Conservation (phyloP, 2,329 filamentous ascomycete species). For the Talaromyces sp. region DNA sequence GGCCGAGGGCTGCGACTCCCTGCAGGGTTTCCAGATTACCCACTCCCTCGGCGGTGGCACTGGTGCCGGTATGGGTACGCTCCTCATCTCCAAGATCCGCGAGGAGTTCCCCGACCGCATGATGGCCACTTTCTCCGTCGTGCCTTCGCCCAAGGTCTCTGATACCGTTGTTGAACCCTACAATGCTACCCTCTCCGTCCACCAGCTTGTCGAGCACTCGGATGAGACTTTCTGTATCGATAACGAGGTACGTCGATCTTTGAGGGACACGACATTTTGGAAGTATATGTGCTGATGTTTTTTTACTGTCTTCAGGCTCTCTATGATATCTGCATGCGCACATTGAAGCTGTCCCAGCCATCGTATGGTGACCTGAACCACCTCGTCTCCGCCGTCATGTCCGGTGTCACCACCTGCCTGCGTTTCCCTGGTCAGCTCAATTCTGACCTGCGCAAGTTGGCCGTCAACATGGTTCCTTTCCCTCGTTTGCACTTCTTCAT, state of each 20-base stretch:
- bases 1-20: slow-evolving; percentile 98
- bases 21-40: slow-evolving; percentile 99
- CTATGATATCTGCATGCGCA: slow-evolving; percentile 99
- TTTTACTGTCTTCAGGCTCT: slow-evolving; percentile 58
- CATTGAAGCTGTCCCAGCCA: slow-evolving; percentile 96
- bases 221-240: slow-evolving; percentile 99
- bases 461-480: slow-evolving; percentile 99
- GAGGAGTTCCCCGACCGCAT: slow-evolving; percentile 99
- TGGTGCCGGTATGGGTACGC: slow-evolving; percentile 99
- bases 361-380: slow-evolving; percentile 99
- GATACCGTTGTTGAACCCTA: slow-evolving; percentile 99
- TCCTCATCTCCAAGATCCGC: slow-evolving; percentile 99
- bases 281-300: background rate
- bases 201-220: slow-evolving; percentile 99
- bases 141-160: slow-evolving; percentile 98
- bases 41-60: slow-evolving; percentile 99
- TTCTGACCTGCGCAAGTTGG: slow-evolving; percentile 98
- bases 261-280: background rate
- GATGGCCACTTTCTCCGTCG: slow-evolving; percentile 99
- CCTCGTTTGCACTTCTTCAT: slow-evolving; percentile 99
- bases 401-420: slow-evolving; percentile 94
- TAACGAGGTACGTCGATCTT: slow-evolving; percentile 66
- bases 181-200: slow-evolving; percentile 97
- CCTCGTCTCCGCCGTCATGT: slow-evolving; percentile 99
- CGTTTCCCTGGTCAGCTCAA: slow-evolving; percentile 99